phyloP scores from a whole-genome alignment of 441 rosid genomes.

The Syzygium malaccense region DNA sequence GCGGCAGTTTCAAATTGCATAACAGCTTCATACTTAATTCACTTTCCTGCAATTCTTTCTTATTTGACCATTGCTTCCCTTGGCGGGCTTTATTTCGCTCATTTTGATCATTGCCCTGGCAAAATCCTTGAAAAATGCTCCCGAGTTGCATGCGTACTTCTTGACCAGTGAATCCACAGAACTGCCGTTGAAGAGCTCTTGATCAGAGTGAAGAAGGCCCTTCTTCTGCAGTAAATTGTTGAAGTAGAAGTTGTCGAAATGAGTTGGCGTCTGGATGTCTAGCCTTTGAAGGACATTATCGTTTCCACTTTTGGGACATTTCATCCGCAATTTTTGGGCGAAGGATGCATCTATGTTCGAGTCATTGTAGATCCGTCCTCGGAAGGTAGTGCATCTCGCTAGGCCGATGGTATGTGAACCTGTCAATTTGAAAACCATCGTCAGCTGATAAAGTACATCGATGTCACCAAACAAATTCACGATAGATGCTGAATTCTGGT shows the following conservation, averaged over 20 bases:
- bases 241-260: neutral
- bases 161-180: neutral
- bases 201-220: neutral
- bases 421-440: neutral
- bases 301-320: neutral
- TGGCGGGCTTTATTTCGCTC: neutral
- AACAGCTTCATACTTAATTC: neutral
- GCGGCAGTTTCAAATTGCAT: neutral
- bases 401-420: neutral
- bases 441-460: neutral
- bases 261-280: neutral
- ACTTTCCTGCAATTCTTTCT: neutral
- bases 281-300: neutral
- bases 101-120: neutral
- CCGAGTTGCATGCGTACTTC: neutral
- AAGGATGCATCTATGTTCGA: neutral
- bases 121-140: neutral
- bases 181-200: neutral
- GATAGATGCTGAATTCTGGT: neutral
- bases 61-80: neutral
- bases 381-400: neutral
- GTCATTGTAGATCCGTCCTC: neutral
- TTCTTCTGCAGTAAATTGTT: neutral
- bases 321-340: neutral
- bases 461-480: neutral